A percentile compares a stretch with the other conserved stretches of the same genome.
Evolutionary conservation across 305 asterid genomes (phyloP).

Genomic region (Plantago coronopus): DNA sequence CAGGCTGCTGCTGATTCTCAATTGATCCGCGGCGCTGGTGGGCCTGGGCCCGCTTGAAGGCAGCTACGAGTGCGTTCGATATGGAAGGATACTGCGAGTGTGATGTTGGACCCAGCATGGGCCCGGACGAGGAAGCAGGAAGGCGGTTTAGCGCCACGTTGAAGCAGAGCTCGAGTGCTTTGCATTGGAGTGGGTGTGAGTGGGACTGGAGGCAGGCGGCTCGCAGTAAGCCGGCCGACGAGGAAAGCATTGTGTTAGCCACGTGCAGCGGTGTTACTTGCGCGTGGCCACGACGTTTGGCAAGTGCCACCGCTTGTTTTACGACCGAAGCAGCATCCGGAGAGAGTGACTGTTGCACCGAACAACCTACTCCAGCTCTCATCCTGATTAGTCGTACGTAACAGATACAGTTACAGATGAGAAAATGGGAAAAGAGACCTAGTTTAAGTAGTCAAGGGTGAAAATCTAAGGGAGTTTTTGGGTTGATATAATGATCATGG

Average conservation of each 20-base stretch:
- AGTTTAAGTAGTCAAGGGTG: conserved; percentile 15
- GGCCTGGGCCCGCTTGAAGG: conserved; percentile 88
- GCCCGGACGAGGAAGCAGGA: conserved; percentile 52
- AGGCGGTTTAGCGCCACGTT: conserved; percentile 86
- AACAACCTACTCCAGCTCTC: conserved; percentile 62
- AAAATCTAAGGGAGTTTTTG: background rate
- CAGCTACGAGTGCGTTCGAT: conserved; percentile 85
- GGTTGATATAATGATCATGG: background rate
- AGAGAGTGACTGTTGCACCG: conserved; percentile 64
- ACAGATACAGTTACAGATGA: background rate
- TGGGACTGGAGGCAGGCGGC: conserved; percentile 69
- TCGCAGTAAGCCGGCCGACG: conserved; percentile 47
- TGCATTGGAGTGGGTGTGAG: conserved; percentile 85
- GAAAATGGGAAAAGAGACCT: background rate
- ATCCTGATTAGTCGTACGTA: conserved; percentile 20
- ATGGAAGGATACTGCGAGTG: conserved; percentile 45
- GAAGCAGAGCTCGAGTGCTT: conserved; percentile 92
- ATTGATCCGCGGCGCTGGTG: conserved; percentile 83
- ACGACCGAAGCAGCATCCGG: conserved; percentile 55
- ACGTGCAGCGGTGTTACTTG: conserved; percentile 94
- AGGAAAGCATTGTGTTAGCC: conserved; percentile 70
- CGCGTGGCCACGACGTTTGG: conserved; percentile 84
- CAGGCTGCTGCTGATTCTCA: conserved; percentile 64
- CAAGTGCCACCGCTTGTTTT: conserved; percentile 66
- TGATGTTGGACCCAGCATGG: conserved; percentile 28